phyloP scores from a whole-genome alignment of 352 stramenopile species.

The Phytophthora ohioensis region DNA sequence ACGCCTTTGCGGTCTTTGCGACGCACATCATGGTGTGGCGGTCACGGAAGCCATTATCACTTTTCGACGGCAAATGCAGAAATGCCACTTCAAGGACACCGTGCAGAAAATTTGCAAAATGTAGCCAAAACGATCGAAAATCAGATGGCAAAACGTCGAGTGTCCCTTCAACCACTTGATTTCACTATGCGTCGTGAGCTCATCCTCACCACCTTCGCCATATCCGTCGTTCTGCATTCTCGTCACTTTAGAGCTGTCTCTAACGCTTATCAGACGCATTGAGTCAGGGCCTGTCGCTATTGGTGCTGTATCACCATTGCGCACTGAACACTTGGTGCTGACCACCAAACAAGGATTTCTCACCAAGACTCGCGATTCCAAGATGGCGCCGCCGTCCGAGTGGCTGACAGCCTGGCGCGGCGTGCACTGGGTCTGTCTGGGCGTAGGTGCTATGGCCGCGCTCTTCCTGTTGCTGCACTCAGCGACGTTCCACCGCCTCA shows the following conservation, averaged over 20 bases:
- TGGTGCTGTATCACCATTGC: neutral
- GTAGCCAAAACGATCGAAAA: constrained; percentile 22
- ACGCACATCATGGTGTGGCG: constrained; percentile 5
- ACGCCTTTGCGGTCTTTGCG: neutral
- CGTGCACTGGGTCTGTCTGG: constrained; percentile 63
- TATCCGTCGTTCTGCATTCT: neutral
- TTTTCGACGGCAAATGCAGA: neutral
- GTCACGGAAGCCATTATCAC: constrained; percentile 18
- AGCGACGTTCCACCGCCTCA: constrained; percentile 62
- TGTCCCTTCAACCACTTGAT: constrained; percentile 7
- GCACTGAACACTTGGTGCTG: constrained; percentile 15
- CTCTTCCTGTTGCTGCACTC: constrained; percentile 75
- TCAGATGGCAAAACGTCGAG: constrained; percentile 4
- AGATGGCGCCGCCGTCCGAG: constrained; percentile 11
- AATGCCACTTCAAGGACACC: constrained; percentile 15
- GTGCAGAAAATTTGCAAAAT: constrained; percentile 16
- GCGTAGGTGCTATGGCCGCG: constrained; percentile 41
- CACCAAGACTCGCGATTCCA: neutral
- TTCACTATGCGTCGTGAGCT: constrained; percentile 7
- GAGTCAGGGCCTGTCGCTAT: neutral
- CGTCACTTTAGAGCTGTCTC: constrained; percentile 7
- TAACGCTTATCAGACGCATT: neutral
- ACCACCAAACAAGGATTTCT: neutral
- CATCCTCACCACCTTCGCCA: neutral
- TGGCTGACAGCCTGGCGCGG: constrained; percentile 57